Conservation (phyloP, 2,329 filamentous ascomycete species). For the Apiospora rasikravindrae region DNA sequence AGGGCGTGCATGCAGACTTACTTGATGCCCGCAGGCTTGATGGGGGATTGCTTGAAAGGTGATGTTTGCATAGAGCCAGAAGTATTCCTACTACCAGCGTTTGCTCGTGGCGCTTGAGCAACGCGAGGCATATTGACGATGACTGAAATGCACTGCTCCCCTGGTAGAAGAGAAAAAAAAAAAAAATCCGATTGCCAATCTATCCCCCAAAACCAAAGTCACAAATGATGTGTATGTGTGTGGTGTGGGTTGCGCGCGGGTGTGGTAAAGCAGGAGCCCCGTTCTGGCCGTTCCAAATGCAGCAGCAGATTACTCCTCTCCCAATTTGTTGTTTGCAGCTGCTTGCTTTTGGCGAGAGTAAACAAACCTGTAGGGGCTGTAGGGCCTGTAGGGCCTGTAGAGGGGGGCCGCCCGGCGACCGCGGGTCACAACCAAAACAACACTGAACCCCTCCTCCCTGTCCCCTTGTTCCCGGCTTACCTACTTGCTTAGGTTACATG, state of each 20-base stretch:
- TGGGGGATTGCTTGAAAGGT: slow-evolving; percentile 58
- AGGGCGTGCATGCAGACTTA: slow-evolving; percentile 41
- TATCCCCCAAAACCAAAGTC: background rate
- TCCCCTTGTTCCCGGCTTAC: too few relatives aligned
- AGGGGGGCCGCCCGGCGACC: too few relatives aligned
- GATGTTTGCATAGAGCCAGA: slow-evolving; percentile 54
- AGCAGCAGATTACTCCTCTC: background rate
- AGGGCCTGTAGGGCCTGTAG: too few relatives aligned
- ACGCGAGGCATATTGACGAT: slow-evolving; percentile 58
- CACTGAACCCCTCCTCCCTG: too few relatives aligned
- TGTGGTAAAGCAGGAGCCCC: background rate
- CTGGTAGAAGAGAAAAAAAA: background rate
- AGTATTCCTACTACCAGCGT: slow-evolving; percentile 50
- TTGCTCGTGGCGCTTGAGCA: slow-evolving; percentile 58
- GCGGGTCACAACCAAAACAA: too few relatives aligned
- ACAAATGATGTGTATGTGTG: slow-evolving; percentile 4
- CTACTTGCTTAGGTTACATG: too few relatives aligned
- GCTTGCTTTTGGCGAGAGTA: too few relatives aligned
- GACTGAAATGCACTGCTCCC: background rate
- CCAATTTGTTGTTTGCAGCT: background rate
- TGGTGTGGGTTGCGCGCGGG: slow-evolving; percentile 1
- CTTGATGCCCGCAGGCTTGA: slow-evolving; percentile 57
- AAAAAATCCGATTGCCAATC: background rate
- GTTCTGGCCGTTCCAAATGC: background rate
- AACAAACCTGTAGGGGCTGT: too few relatives aligned